Evolutionary conservation across 768 basidiomycete species (phyloP).

Genomic region (Auriscalpium orientale): DNA sequence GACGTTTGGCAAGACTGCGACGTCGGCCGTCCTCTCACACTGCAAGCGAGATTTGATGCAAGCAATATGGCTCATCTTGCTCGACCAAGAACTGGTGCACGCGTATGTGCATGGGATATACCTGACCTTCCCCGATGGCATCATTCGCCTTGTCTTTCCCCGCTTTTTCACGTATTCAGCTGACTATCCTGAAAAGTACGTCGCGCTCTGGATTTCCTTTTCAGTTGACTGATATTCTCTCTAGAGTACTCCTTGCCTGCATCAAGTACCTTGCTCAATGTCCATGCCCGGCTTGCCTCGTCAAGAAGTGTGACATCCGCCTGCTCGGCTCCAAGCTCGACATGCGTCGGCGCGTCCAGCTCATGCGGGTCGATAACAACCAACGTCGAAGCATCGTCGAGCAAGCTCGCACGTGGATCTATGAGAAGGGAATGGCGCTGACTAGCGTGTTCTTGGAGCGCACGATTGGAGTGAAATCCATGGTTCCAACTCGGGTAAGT

Average conservation of each 20-base stretch:
- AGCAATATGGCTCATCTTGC: slow-evolving; percentile 10
- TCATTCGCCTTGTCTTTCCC: slow-evolving; percentile 15
- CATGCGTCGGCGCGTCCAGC: not conserved
- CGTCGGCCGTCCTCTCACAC: slow-evolving; percentile 8
- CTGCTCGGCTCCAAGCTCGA: slow-evolving; percentile 18
- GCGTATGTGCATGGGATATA: slow-evolving; percentile 19
- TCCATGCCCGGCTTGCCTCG: slow-evolving; percentile 24
- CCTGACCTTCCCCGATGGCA: slow-evolving; percentile 15
- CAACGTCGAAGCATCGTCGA: slow-evolving; percentile 5
- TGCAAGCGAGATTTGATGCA: slow-evolving; percentile 20
- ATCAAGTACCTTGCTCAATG: slow-evolving; percentile 20
- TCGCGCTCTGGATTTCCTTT: not conserved
- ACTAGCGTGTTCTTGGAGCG: slow-evolving; percentile 20
- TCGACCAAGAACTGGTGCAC: slow-evolving; percentile 15
- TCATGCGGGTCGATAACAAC: slow-evolving; percentile 12
- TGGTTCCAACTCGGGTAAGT: slow-evolving; percentile 25
- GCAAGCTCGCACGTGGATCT: slow-evolving; percentile 20
- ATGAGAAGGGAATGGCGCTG: slow-evolving; percentile 20
- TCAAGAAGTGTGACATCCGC: slow-evolving; percentile 13
- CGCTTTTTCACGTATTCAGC: slow-evolving; percentile 20
- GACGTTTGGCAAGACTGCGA: not conserved
- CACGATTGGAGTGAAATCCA: slow-evolving; percentile 20
- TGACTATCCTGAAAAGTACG: slow-evolving; percentile 23
- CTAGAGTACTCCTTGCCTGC: slow-evolving; percentile 19
- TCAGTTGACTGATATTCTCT: not conserved